phyloP scores from a whole-genome alignment of 495 filamentous ascomycete genomes.

The Penicillium malachiteum region DNA sequence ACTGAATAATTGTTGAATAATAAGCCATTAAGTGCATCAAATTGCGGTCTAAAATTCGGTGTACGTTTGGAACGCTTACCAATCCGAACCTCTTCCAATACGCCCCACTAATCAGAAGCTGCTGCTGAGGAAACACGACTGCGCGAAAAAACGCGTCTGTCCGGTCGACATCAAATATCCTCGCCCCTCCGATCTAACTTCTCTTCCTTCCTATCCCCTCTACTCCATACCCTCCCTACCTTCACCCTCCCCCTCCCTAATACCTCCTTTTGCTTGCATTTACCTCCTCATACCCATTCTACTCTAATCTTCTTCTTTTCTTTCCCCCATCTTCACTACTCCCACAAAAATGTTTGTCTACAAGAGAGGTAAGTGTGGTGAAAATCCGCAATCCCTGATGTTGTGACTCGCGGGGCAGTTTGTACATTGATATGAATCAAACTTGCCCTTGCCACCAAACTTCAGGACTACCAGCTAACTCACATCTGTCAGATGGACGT shows the following conservation, averaged over 20 bases:
- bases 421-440: conserved; percentile 1
- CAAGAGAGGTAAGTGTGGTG: conserved; percentile 59
- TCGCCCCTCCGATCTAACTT: conserved; percentile 37
- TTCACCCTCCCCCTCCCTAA: conserved; percentile 3
- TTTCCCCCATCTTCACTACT: conserved; percentile 14
- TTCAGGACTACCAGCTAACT: conserved; percentile 22
- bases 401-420: conserved; percentile 8
- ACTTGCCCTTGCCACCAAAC: conserved; percentile 25
- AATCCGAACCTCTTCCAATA: conserved; percentile 15
- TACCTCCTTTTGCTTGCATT: not conserved
- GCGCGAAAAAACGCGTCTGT: conserved; percentile 40
- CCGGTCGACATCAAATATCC: conserved; percentile 40
- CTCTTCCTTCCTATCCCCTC: conserved; percentile 23
- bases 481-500: conserved; percentile 73
- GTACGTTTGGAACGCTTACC: not conserved
- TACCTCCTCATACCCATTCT: conserved; percentile 9
- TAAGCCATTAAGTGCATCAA: not conserved
- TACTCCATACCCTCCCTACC: conserved; percentile 18
- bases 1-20: not conserved
- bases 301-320: conserved; percentile 13
- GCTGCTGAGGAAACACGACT: conserved; percentile 6
- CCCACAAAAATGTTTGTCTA: conserved; percentile 62
- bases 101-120: conserved; percentile 28
- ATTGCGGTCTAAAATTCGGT: not conserved
- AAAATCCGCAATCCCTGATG: not conserved